These are phyloP conservation scores for Dactylellina cionopaga DNA, from an alignment of 2,329 filamentous ascomycete species.

Conservation along the genomic window DNA sequence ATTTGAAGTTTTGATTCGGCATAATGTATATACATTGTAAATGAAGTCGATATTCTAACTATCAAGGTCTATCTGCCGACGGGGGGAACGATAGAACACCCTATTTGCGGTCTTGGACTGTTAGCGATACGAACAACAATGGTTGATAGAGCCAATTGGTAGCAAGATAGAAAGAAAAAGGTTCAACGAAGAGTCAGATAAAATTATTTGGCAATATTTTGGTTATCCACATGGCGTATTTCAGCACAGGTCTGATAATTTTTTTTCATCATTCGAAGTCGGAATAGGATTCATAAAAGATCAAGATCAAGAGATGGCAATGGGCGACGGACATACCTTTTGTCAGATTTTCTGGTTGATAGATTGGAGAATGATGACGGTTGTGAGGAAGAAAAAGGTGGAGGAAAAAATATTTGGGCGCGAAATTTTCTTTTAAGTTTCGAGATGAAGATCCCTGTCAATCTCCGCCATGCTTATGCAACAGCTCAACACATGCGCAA, in stretches of 20 bases:
- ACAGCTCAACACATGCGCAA: constrained; percentile 17
- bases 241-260: constrained; percentile 53
- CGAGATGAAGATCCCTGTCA: neutral
- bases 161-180: neutral
- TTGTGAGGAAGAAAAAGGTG: neutral
- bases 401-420: neutral
- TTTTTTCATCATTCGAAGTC: constrained; percentile 50
- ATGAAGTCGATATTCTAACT: neutral
- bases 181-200: constrained; percentile 40
- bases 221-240: constrained; percentile 51
- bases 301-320: neutral
- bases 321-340: constrained; percentile 9
- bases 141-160: neutral
- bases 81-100: neutral
- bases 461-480: constrained; percentile 4
- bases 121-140: constrained; percentile 14
- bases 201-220: constrained; percentile 50
- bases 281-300: too few relatives aligned
- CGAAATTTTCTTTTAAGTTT: constrained; percentile 24
- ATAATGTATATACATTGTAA: constrained; percentile 2
- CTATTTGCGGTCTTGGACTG: constrained; percentile 1
- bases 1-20: constrained; percentile 19
- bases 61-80: neutral
- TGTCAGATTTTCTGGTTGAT: neutral
- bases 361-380: neutral